These are phyloP conservation scores for Rhizoclosmatium globosum DNA, from an alignment of 192 early-diverging fungal species.

Conservation along the genomic window DNA sequence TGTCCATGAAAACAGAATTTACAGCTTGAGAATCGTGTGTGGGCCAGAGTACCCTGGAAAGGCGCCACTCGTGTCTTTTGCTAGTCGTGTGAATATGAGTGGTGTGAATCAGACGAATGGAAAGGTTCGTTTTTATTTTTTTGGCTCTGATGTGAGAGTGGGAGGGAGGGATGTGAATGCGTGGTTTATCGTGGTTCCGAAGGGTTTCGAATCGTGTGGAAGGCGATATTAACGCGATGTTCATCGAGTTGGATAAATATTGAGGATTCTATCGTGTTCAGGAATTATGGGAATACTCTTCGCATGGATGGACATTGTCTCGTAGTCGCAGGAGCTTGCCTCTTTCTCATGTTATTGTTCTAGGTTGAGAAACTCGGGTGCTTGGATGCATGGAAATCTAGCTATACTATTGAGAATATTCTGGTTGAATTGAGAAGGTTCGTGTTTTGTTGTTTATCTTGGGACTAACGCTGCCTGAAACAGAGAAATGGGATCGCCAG, in stretches of 20 bases:
- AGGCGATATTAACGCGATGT: neutral
- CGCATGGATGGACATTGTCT: neutral
- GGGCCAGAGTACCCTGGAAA: conserved; percentile 85
- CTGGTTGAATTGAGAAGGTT: conserved; percentile 84
- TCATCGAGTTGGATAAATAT: neutral
- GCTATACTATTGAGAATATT: conserved; percentile 79
- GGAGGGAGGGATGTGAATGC: neutral
- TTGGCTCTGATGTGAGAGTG: neutral
- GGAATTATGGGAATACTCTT: neutral
- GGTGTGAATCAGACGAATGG: conserved; percentile 86
- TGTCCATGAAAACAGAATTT: conserved; percentile 97
- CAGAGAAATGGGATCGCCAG: conserved; percentile 88
- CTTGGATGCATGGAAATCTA: conserved; percentile 86
- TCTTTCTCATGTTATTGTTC: neutral
- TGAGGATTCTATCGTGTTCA: neutral
- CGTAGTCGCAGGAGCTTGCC: neutral
- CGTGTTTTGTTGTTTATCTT: no score
- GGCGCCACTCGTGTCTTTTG: conserved; percentile 82
- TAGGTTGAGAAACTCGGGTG: conserved; percentile 81
- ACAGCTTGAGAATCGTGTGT: conserved; percentile 85
- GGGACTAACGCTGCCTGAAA: neutral
- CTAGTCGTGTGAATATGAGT: conserved; percentile 85
- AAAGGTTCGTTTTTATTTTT: conserved; percentile 55
- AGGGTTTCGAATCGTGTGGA: neutral
- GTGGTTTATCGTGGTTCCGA: neutral